Percentiles rank a stretch among this genome's conserved stretches.
These are phyloP conservation scores for Yamadazyma friedrichii DNA, from an alignment of 1,139 yeast species.

Conservation along the genomic window DNA sequence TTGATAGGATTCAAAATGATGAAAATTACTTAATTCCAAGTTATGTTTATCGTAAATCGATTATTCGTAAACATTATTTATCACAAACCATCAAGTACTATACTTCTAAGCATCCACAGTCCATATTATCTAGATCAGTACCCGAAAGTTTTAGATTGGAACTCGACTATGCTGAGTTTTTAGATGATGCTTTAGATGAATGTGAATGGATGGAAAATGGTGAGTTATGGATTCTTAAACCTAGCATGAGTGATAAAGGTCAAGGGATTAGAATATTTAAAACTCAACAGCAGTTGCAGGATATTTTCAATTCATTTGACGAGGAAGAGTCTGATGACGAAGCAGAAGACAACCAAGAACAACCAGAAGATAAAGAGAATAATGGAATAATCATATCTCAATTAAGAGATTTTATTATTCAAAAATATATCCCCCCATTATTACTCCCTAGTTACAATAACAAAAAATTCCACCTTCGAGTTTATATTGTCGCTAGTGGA, in stretches of 20 bases:
- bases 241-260: conserved; percentile 96
- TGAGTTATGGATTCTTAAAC: conserved; percentile 86
- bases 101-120: conserved; percentile 69
- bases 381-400: conserved; percentile 80
- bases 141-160: conserved; percentile 81
- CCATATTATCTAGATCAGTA: conserved; percentile 57
- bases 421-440: conserved; percentile 72
- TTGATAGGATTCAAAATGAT: conserved; percentile 51
- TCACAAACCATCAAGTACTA: conserved; percentile 77
- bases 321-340: conserved; percentile 57
- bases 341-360: conserved; percentile 40
- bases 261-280: conserved; percentile 87
- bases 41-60: conserved; percentile 80
- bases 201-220: conserved; percentile 78
- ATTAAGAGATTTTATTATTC: conserved; percentile 86
- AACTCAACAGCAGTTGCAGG: conserved; percentile 76
- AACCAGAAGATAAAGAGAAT: conserved; percentile 22
- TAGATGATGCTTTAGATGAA: conserved; percentile 91
- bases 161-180: conserved; percentile 93
- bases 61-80: conserved; percentile 85
- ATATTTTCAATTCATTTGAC: conserved; percentile 81
- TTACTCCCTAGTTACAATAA: conserved; percentile 58
- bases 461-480: conserved; percentile 84
- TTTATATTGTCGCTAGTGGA: conserved; percentile 79
- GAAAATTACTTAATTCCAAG: conserved; percentile 67